Base-by-base conservation (phyloP, 352 stramenopile genomes). In the Pythium grandisporangium region DNA sequence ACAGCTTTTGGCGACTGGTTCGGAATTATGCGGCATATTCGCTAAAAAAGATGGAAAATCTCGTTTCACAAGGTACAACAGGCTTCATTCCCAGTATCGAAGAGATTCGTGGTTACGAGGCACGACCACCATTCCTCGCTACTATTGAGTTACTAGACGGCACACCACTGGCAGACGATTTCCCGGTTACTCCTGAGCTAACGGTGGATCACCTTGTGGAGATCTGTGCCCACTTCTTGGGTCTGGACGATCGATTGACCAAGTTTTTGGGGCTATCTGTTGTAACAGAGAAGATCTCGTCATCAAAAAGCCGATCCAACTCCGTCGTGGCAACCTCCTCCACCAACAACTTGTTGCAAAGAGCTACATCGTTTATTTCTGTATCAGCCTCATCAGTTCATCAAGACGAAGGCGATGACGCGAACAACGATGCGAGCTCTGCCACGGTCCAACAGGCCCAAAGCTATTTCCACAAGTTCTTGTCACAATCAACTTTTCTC, bases 81-180 rank as follows among this genome's bases (percentile, higher is more conserved):
- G 91, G 88, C n/a, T 97, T 97, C 38, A 90, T 97, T 30, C 91
- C 91, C 5, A 95, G 69, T 21, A 81, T 97, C 22, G 85, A 95
- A 33, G 91, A 98, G 57, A 97, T 98, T 40, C 66, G 74, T 26
- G 79, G 87, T 5, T 97, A 96, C 51, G 93, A 97, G 62, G 78
- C 91, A 6, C 63, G 90, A n/a, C 84, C 85, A 21, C 91, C 90
- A 5, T 96, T 98, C 51, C 63, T 98, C 6, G 88, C 84, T 1
- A 95, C 76, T 19, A 95, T 98, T 48, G 84, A 97, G 60, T 50
- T 98, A 11, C 63, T 98, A 3, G 93, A 98, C 44, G 89, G 90
- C 6, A 94, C 82, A 0, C 66, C 89, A 3, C 55, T 97, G 8
- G 95, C 87, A 14, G 83, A 95, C 41, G 73, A 92, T 12, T 90